Evolutionary conservation across 768 basidiomycete genomes (phyloP).

Genomic region (Rhodocollybia butyracea): DNA sequence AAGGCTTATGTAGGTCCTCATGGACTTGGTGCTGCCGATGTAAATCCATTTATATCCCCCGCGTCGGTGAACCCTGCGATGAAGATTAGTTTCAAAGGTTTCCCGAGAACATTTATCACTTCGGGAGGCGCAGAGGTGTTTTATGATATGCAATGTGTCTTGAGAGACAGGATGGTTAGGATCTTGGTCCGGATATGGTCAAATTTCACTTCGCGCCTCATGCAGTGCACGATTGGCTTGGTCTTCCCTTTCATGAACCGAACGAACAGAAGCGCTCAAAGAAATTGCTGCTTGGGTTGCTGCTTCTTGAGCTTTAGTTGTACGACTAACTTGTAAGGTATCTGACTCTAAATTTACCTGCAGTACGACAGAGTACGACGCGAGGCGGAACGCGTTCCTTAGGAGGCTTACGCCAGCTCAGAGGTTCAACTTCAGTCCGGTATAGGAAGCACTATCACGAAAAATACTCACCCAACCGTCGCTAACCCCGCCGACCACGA

Average conservation of each 20-base stretch:
- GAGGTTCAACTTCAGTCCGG: no score
- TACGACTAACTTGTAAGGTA: no score
- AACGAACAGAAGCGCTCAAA: slow-evolving; percentile 43
- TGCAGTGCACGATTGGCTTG: slow-evolving; percentile 51
- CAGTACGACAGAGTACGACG: no score
- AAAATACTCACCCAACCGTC: no score
- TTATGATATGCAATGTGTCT: slow-evolving; percentile 46
- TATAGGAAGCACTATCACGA: no score
- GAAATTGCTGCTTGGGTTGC: slow-evolving; percentile 50
- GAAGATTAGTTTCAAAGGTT: slow-evolving; percentile 45
- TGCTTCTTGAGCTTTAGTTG: slow-evolving; percentile 34
- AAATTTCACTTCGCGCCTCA: slow-evolving; percentile 48
- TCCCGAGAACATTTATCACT: slow-evolving; percentile 59
- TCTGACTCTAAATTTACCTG: no score
- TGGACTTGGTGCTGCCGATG: slow-evolving; percentile 39
- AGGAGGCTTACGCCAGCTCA: no score
- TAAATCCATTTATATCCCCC: slow-evolving; percentile 58
- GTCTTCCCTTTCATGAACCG: slow-evolving; percentile 52
- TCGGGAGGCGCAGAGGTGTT: slow-evolving; percentile 56
- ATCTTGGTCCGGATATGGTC: slow-evolving; percentile 46
- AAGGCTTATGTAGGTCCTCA: slow-evolving; percentile 48
- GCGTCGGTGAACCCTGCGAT: slow-evolving; percentile 39
- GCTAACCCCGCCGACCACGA: no score
- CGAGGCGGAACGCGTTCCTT: no score
- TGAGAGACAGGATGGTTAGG: slow-evolving; percentile 45